phyloP scores from a whole-genome alignment of 176 grass and related monocot species.

The Alloteropsis semialata region DNA sequence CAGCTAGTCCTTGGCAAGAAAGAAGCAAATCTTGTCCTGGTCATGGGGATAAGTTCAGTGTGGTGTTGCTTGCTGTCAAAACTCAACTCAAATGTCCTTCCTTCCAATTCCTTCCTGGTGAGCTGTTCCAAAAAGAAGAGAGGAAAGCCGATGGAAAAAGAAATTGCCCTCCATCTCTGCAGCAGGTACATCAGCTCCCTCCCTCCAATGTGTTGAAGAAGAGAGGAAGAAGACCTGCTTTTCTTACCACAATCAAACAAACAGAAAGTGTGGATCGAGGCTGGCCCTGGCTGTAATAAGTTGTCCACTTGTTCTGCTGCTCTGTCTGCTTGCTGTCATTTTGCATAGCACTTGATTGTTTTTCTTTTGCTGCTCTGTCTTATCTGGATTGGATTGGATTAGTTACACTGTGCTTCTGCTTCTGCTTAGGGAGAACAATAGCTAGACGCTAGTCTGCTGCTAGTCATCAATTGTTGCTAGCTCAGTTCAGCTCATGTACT shows the following conservation, averaged over 20 bases:
- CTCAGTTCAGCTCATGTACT: too few relatives aligned
- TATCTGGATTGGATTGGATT: conserved; percentile 47
- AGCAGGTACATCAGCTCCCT: background rate
- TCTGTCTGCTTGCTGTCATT: conserved; percentile 26
- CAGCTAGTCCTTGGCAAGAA: too few relatives aligned
- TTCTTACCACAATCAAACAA: background rate
- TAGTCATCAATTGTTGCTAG: conserved; percentile 6
- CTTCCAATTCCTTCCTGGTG: background rate
- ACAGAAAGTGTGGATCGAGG: background rate
- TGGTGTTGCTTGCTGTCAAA: too few relatives aligned
- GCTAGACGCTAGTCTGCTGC: background rate
- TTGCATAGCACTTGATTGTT: too few relatives aligned
- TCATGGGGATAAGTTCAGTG: too few relatives aligned
- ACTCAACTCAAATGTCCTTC: background rate
- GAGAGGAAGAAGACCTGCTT: background rate
- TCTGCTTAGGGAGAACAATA: background rate
- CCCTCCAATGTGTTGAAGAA: background rate
- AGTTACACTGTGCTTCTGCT: background rate
- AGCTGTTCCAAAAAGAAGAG: background rate
- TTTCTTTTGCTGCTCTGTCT: background rate
- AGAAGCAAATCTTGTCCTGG: background rate
- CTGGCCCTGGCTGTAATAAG: conserved; percentile 17
- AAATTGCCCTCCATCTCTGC: too few relatives aligned
- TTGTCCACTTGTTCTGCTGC: background rate
- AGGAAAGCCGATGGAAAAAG: too few relatives aligned